Base-by-base conservation (phyloP, 495 filamentous ascomycete genomes). In the Trichocladium antarcticum region DNA sequence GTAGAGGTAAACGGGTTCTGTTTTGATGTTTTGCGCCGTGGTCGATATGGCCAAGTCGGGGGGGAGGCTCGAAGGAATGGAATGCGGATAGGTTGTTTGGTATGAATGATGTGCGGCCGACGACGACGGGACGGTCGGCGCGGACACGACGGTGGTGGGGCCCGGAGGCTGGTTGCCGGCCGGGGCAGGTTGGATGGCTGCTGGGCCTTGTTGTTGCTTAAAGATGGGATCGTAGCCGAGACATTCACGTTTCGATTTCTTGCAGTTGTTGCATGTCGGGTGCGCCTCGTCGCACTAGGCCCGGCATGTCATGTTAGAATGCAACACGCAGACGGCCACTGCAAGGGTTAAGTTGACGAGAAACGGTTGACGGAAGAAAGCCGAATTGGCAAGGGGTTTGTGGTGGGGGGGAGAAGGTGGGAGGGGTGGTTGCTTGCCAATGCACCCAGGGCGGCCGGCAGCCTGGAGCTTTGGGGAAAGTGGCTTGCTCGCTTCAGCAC, bases 191-290 rank as follows among this genome's bases (percentile, higher is more conserved):
- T 90, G 87, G 54, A 93, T 87, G 43, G 80, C 76, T 36, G 84
- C 74, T 14, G 86, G 84, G 16, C 81, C 80, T 41, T 84, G 81
- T 58, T 89, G 85, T 58, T 83, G 78, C 67, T 94, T 93, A 72
- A 98, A 98, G 52, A 97, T 93, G 32, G 92, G 92, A 64, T 98
- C 92, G 79, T 98, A 98, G 38, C 92, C 92, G 42, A 95, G 66
- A 63, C 92, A 98, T 61, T 97, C 92, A 57, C 92, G 85, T 67
- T 96, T 97, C 60, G 88, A 95, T 68, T 96, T 98, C 62, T 89
- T 84, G 69, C 92, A 98, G 67, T 98, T 98, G 60, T 89, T 83
- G 74, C 92, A 98, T 41, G 83, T 78, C 7, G 92, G 92, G 69
- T 96, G 89, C 22, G 77, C 80, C 74, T 98, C 92, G 76, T 98